Base-by-base conservation (phyloP, 164 flowering plant genomes). In the grape (Vitis vinifera) region DNA sequence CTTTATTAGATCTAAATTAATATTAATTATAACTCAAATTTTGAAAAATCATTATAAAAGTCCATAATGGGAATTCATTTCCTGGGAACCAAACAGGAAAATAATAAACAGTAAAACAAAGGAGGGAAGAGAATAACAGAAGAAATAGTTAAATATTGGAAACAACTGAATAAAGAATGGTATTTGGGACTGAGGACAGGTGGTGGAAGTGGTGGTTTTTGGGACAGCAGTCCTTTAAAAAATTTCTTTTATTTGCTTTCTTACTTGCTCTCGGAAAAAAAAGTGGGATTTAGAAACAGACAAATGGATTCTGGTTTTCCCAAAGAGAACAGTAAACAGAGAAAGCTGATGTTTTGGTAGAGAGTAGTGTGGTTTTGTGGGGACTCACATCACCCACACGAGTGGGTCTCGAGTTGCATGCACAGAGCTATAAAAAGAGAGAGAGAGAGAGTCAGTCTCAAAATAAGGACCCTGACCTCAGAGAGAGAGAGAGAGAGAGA, bases 371-470 rank as follows among this genome's bases (percentile, higher is more conserved):
- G 15, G 15, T 11, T 29, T 29, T 66, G 6, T 10, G 11, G 59
- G n/a, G 13, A 15, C 63, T 51, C 62, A 47, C 59, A 51, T 73
- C 66, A 81, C 80, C 86, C 90, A 85, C 91, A 87, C 88, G 91
- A 85, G 91, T 76, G 88, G 84, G 73, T 87, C 77, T 84, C 81
- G 84, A 78, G 61, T 76, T 81, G 67, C 82, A 80, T 69, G 83
- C 80, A 76, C 73, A 27, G 63, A 55, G 68, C 70, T n/a, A 23
- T 50, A 37, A 37, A 37, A 37, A 37, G 44, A 37, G 44, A 65
- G 51, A 65, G 51, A 65, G 49, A 56, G 55, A 58, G 53, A 64
- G 62, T 72, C 65, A 51, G 65, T 55, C 70, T 75, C 63, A 58
- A 63, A 62, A 67, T 70, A 23, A 56, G 63, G 44, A 51, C 60